Evolutionary conservation across 2,329 filamentous ascomycete genomes (phyloP).

Genomic region (Aspergillus puulaauensis): DNA sequence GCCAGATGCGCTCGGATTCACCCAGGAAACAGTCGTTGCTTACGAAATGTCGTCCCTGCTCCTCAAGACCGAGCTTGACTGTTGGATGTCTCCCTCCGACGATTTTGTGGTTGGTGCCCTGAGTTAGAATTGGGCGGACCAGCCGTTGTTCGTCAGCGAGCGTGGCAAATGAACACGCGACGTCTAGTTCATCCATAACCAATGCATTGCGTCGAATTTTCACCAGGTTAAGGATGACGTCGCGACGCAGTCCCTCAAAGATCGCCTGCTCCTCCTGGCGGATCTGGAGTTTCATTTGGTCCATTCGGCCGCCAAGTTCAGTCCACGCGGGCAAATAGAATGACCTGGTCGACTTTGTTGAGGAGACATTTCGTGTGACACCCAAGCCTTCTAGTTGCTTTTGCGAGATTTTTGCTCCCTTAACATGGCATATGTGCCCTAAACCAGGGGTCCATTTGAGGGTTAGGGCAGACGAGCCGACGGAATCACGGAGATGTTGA

Average conservation of each 20-base stretch:
- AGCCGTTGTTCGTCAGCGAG: slow-evolving; percentile 74
- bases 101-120: slow-evolving; percentile 67
- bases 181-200: slow-evolving; percentile 92
- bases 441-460: slow-evolving; percentile 84
- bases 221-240: slow-evolving; percentile 78
- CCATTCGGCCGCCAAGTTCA: slow-evolving; percentile 72
- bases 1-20: slow-evolving; percentile 68
- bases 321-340: slow-evolving; percentile 87
- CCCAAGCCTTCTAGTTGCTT: slow-evolving; percentile 41
- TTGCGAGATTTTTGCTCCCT: slow-evolving; percentile 67
- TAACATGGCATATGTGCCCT: slow-evolving; percentile 88
- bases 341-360: slow-evolving; percentile 79
- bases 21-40: slow-evolving; percentile 83
- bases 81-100: slow-evolving; percentile 87
- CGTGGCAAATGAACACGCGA: slow-evolving; percentile 79
- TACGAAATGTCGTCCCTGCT: slow-evolving; percentile 78
- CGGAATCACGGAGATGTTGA: slow-evolving; percentile 59
- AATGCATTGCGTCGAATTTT: slow-evolving; percentile 83
- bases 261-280: slow-evolving; percentile 80
- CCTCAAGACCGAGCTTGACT: slow-evolving; percentile 77
- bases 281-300: slow-evolving; percentile 75
- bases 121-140: slow-evolving; percentile 70
- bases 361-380: slow-evolving; percentile 63
- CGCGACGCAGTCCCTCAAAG: slow-evolving; percentile 69
- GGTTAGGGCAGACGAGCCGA: slow-evolving; percentile 65